These are phyloP conservation scores for Calonectria hongkongensis DNA, from an alignment of 2,329 filamentous ascomycete genomes.

Conservation along the genomic window DNA sequence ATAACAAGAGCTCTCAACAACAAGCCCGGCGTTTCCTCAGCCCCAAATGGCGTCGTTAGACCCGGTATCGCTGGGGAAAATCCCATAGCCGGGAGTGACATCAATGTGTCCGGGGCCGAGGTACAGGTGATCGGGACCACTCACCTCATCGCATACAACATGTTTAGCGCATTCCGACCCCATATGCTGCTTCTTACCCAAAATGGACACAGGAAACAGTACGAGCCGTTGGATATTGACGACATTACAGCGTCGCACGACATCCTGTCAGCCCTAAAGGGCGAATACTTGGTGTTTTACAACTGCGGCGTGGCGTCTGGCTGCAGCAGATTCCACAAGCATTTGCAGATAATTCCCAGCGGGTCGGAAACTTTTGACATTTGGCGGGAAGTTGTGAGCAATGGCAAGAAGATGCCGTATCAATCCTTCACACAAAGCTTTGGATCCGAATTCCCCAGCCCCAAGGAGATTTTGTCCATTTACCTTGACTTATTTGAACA, in stretches of 20 bases:
- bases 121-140: slow-evolving; percentile 62
- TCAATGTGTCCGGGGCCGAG: slow-evolving; percentile 64
- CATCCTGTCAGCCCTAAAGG: slow-evolving; percentile 55
- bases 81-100: slow-evolving; percentile 61
- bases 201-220: slow-evolving; percentile 68
- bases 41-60: slow-evolving; percentile 1
- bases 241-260: slow-evolving; percentile 64
- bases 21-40: slow-evolving; percentile 38
- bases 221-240: slow-evolving; percentile 61
- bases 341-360: slow-evolving; percentile 65
- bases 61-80: not conserved
- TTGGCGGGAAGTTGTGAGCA: slow-evolving; percentile 53
- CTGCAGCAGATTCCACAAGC: slow-evolving; percentile 69
- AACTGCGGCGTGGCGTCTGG: slow-evolving; percentile 67
- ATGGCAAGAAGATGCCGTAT: slow-evolving; percentile 57
- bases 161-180: slow-evolving; percentile 68
- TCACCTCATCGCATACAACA: slow-evolving; percentile 68
- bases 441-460: slow-evolving; percentile 47
- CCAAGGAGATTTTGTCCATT: slow-evolving; percentile 41
- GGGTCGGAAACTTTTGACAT: slow-evolving; percentile 48
- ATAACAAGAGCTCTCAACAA: slow-evolving; percentile 40
- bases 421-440: slow-evolving; percentile 59
- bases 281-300: slow-evolving; percentile 64
- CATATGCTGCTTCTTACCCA: slow-evolving; percentile 68
- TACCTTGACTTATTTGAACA: slow-evolving; percentile 55